These are phyloP conservation scores for Helenozyma rhizophorensis DNA, from an alignment of 805 yeast species.

Conservation along the genomic window DNA sequence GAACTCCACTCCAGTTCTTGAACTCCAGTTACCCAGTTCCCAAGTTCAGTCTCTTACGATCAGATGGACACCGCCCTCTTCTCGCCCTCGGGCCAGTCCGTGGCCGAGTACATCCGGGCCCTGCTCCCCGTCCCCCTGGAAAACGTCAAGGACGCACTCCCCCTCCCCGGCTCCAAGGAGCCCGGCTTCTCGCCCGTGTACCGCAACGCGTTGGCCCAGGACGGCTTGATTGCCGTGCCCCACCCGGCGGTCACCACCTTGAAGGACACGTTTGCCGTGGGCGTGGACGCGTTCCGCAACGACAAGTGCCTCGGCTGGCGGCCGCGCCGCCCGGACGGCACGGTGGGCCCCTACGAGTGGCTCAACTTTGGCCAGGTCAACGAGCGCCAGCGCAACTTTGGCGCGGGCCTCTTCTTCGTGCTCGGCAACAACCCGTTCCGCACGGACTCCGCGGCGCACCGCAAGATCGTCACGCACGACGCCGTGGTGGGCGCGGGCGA, in stretches of 20 bases:
- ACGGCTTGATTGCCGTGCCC: conserved; percentile 8
- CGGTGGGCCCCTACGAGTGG: conserved; percentile 10
- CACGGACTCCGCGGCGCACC: conserved; percentile 21
- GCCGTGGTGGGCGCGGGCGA: conserved; percentile 13
- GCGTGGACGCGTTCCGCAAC: conserved; percentile 4
- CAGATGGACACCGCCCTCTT: neutral
- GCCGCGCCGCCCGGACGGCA: conserved; percentile 6
- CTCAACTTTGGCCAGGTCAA: conserved; percentile 6
- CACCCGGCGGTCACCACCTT: conserved; percentile 12
- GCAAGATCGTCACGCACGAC: conserved; percentile 18
- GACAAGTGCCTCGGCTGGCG: conserved; percentile 10
- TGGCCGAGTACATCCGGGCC: neutral
- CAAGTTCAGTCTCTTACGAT: no score
- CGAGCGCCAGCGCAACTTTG: conserved; percentile 6
- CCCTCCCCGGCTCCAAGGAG: conserved; percentile 9
- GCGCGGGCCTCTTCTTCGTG: conserved; percentile 14
- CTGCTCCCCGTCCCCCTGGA: conserved; percentile 7
- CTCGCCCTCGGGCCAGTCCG: neutral
- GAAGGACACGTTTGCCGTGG: conserved; percentile 8
- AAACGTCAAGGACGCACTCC: conserved; percentile 6
- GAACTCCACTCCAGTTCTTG: no score
- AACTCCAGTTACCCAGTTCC: no score
- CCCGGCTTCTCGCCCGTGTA: conserved; percentile 13
- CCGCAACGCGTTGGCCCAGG: conserved; percentile 9
- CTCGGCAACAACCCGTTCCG: conserved; percentile 29